phyloP scores from a whole-genome alignment of 805 yeast species.

The Grigorovia jiainica region DNA sequence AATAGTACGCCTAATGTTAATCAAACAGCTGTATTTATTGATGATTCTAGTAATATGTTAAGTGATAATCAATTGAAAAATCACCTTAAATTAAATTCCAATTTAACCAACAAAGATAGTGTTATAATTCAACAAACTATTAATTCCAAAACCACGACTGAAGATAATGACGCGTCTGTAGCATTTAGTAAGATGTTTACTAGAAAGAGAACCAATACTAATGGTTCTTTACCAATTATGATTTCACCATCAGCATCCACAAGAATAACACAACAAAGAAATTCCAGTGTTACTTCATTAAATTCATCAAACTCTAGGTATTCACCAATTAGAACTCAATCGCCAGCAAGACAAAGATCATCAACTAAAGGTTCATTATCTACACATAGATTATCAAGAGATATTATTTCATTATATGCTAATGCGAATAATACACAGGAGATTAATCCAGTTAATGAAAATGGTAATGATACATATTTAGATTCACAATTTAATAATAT shows the following conservation, averaged over 20 bases:
- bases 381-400: constrained; percentile 21
- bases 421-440: constrained; percentile 12
- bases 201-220: constrained; percentile 25
- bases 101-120: constrained; percentile 2
- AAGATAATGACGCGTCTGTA: constrained; percentile 30
- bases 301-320: constrained; percentile 19
- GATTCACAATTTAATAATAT: constrained; percentile 14
- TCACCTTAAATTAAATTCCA: neutral
- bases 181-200: constrained; percentile 29
- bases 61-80: neutral
- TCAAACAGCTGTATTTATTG: neutral
- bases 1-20: neutral
- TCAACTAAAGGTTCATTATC: constrained; percentile 19
- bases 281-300: constrained; percentile 17
- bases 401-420: constrained; percentile 16
- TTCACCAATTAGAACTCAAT: constrained; percentile 23
- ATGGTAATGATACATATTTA: constrained; percentile 14
- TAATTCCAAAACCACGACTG: constrained; percentile 3
- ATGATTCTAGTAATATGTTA: neutral
- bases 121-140: neutral
- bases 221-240: constrained; percentile 16
- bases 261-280: constrained; percentile 10
- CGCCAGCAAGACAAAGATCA: constrained; percentile 26
- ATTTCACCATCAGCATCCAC: constrained; percentile 1
- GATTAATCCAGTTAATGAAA: constrained; percentile 1